A percentile compares a stretch with the other conserved stretches of the same genome.
These are phyloP conservation scores for Tetrahymena borealis DNA, from an alignment of 73 alveolate species.

Conservation along the genomic window DNA sequence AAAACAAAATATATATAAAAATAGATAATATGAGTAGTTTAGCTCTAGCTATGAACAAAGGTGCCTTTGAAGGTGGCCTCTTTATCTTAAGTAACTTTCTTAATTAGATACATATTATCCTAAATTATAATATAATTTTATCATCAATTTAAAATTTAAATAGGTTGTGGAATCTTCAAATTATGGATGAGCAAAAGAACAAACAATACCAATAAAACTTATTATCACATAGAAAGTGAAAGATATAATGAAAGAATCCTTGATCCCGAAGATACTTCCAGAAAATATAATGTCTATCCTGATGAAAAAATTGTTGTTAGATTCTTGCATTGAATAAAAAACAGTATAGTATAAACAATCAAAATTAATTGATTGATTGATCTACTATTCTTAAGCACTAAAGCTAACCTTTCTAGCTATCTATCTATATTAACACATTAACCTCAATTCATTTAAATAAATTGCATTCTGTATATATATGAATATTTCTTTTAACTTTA, in stretches of 20 bases:
- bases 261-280: not conserved
- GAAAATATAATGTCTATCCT: not conserved
- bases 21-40: not conserved
- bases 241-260: not conserved
- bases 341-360: no score
- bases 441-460: no score
- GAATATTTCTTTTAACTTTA: no score
- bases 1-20: not conserved
- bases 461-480: no score
- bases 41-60: not conserved
- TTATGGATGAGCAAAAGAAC: not conserved
- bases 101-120: not conserved
- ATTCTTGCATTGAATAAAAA: not conserved
- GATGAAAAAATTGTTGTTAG: not conserved
- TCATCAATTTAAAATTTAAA: not conserved
- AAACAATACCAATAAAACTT: not conserved
- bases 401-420: no score
- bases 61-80: not conserved
- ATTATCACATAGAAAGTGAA: not conserved
- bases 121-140: not conserved
- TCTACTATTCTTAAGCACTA: no score
- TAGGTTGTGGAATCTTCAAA: not conserved
- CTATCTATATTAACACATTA: no score
- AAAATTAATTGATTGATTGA: no score
- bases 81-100: not conserved